These are phyloP conservation scores for Casuarina cunninghamiana DNA, from an alignment of 306 rosid species.

Conservation along the genomic window DNA sequence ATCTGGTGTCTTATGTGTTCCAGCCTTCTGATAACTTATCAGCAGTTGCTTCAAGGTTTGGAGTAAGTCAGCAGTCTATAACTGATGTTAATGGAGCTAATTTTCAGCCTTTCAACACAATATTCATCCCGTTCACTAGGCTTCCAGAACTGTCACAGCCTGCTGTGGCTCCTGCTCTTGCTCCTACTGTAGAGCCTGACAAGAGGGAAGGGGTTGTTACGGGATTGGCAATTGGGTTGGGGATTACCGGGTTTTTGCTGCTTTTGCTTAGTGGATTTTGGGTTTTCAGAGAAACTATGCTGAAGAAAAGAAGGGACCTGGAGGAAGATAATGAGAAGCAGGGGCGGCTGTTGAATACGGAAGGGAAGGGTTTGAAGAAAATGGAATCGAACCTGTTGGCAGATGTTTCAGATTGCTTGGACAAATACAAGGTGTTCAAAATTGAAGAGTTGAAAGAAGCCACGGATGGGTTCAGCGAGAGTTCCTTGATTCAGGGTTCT, in stretches of 20 bases:
- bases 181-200: slow-evolving; percentile 26
- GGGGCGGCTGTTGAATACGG: slow-evolving; percentile 17
- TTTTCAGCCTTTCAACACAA: slow-evolving; percentile 41
- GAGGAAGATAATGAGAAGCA: slow-evolving; percentile 39
- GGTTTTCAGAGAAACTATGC: slow-evolving; percentile 47
- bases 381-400: slow-evolving; percentile 68
- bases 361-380: slow-evolving; percentile 31
- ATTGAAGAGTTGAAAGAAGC: slow-evolving; percentile 67
- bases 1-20: slow-evolving; percentile 66
- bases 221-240: slow-evolving; percentile 76
- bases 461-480: slow-evolving; percentile 62
- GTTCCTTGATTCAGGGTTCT: slow-evolving; percentile 71
- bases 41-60: slow-evolving; percentile 54
- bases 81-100: slow-evolving; percentile 34
- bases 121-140: slow-evolving; percentile 62
- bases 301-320: slow-evolving; percentile 29
- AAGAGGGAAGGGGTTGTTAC: slow-evolving; percentile 44
- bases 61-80: slow-evolving; percentile 34
- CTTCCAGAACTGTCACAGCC: slow-evolving; percentile 70
- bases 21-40: slow-evolving; percentile 66
- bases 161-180: slow-evolving; percentile 17
- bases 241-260: slow-evolving; percentile 57
- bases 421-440: slow-evolving; percentile 77
- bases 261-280: slow-evolving; percentile 45
- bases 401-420: slow-evolving; percentile 87